Percentiles rank a stretch among this genome's conserved stretches.
Evolutionary conservation across 2,329 filamentous ascomycete genomes (phyloP).

Genomic region (Grosmannia clavigera): DNA sequence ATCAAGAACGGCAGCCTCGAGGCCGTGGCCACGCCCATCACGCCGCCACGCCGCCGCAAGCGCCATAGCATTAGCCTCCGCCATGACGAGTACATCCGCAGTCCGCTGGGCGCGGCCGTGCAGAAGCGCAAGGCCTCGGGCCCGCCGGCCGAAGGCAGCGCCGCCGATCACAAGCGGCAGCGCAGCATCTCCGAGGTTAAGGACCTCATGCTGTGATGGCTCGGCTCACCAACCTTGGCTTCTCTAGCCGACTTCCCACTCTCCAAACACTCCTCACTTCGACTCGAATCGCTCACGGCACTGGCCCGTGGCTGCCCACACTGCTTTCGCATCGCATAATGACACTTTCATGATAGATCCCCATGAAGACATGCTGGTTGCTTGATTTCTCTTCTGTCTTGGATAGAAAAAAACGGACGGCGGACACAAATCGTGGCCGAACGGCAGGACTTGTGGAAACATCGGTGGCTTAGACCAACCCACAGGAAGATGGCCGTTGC

Average conservation of each 20-base stretch:
- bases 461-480: neutral
- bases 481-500: neutral
- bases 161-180: slow-evolving; percentile 39
- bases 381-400: neutral
- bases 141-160: slow-evolving; percentile 17
- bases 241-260: neutral
- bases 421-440: no score
- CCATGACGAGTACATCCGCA: slow-evolving; percentile 29
- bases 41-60: slow-evolving; percentile 50
- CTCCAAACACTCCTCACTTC: neutral
- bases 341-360: neutral
- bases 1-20: slow-evolving; percentile 54
- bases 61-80: slow-evolving; percentile 15
- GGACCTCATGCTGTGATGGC: slow-evolving; percentile 13
- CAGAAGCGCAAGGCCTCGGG: slow-evolving; percentile 44
- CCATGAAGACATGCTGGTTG: neutral
- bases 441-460: neutral
- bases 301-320: neutral
- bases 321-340: neutral
- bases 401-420: neutral
- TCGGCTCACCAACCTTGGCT: neutral
- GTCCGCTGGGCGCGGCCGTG: slow-evolving; percentile 34
- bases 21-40: slow-evolving; percentile 55
- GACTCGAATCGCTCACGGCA: neutral
- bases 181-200: slow-evolving; percentile 47